Base-by-base conservation (phyloP, 192 early-diverging fungal species). In the Backusella parvicylindrica region DNA sequence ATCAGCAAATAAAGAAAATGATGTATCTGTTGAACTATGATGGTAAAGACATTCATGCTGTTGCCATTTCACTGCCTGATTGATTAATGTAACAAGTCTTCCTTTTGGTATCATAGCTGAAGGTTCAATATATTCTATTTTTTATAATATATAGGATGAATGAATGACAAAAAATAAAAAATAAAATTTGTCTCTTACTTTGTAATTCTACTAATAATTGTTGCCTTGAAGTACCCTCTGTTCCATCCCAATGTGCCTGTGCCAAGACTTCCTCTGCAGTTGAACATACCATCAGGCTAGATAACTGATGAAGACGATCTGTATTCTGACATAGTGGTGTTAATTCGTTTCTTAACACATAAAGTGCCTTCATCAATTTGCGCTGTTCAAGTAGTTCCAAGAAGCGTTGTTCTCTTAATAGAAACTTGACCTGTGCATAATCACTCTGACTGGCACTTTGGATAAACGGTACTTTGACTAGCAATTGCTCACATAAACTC, bases 361-460 rank as follows among this genome's bases (percentile, higher is more conserved):
- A 60, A 53, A 97, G 76, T 4, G 97, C 98, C 64, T 86, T 83
- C 73, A 92, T 89, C 2, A 90, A 87, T 40, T 92, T 68, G 47
- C 86, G 78, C 6, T 77, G 74, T 82, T 97, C 95, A 37, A 99
- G 75, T 4, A 92, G 80, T 79, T 99, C 98, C 31, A 98, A 80
- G 74, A 91, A 99, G 78, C 96, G 95, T 86, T 99, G 98, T 60
- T 92, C 84, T 64, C 94, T 85, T 68, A 97, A 87, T 32, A 95
- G 82, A 77, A 97, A 96, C 72, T 78, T 82, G 31, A 91, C 88
- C 47, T 82, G 71, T 16, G 64, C n/a, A 21, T 41, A 23, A 11
- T 73, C 23, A 8, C 28, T 37, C 6, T 75, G 33, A 69, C 26
- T 36, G 2, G 73, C 37, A 9, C 43, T 23, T 18, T 68, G 50